phyloP scores from a whole-genome alignment of 768 basidiomycete species.

The Melanogaster broomeanus region DNA sequence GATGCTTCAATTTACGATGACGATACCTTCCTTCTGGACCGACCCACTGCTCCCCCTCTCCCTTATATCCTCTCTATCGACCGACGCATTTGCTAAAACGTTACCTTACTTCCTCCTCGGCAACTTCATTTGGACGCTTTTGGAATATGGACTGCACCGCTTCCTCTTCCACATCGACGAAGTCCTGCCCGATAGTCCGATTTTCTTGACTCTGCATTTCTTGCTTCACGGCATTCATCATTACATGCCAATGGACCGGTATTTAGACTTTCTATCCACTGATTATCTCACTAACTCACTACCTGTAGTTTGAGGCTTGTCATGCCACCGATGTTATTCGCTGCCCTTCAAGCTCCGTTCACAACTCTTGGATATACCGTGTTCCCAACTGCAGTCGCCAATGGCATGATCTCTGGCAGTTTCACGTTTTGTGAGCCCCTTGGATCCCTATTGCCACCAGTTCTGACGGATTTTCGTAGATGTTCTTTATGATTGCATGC shows the following conservation, averaged over 20 bases:
- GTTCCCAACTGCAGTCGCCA: conserved; percentile 84
- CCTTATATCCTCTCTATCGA: conserved; percentile 48
- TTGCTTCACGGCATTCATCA: conserved; percentile 95
- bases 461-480: conserved; percentile 44
- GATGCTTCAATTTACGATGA: conserved; percentile 75
- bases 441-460: neutral
- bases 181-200: conserved; percentile 78
- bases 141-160: conserved; percentile 92
- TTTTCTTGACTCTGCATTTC: conserved; percentile 87
- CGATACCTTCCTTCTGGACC: conserved; percentile 62
- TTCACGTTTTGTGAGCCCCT: conserved; percentile 66
- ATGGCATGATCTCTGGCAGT: conserved; percentile 86
- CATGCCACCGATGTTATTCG: conserved; percentile 92
- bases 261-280: conserved; percentile 20
- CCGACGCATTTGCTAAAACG: conserved; percentile 53
- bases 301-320: conserved; percentile 77
- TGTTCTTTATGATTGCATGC: conserved; percentile 86
- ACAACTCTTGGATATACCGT: conserved; percentile 79
- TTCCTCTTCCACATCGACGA: conserved; percentile 97
- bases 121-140: conserved; percentile 89
- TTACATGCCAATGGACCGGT: conserved; percentile 96
- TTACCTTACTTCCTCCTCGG: conserved; percentile 77
- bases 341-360: conserved; percentile 77
- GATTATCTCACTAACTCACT: conserved; percentile 3
- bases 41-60: conserved; percentile 58